Evolutionary conservation across 1,139 yeast species (phyloP).

Genomic region (Yamadazyma kanchanaburiensis): DNA sequence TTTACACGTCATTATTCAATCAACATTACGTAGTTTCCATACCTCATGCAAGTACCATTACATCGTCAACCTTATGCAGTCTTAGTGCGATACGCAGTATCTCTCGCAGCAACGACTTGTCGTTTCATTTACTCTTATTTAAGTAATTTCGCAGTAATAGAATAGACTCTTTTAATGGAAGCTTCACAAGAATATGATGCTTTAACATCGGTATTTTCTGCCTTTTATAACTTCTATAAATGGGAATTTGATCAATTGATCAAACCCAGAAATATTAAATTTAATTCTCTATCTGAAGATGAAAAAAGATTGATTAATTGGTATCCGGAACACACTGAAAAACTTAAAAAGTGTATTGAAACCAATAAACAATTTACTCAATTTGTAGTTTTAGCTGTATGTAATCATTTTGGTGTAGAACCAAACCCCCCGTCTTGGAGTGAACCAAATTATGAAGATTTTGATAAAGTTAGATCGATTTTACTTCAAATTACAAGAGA

Average conservation of each 20-base stretch:
- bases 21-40: too few relatives aligned
- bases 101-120: too few relatives aligned
- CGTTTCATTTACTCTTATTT: too few relatives aligned
- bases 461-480: slow-evolving; percentile 60
- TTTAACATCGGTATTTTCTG: slow-evolving; percentile 35
- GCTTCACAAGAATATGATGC: slow-evolving; percentile 37
- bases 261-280: slow-evolving; percentile 31
- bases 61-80: too few relatives aligned
- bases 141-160: too few relatives aligned
- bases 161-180: too few relatives aligned
- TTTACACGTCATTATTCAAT: too few relatives aligned
- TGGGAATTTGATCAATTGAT: slow-evolving; percentile 36
- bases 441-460: slow-evolving; percentile 40
- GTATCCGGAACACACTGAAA: slow-evolving; percentile 45
- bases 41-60: too few relatives aligned
- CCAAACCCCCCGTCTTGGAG: slow-evolving; percentile 44
- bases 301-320: slow-evolving; percentile 50
- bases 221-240: slow-evolving; percentile 31
- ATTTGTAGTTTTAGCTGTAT: slow-evolving; percentile 44
- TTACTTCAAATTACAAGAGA: slow-evolving; percentile 68
- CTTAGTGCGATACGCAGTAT: too few relatives aligned
- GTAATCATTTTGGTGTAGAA: slow-evolving; percentile 53
- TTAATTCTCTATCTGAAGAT: slow-evolving; percentile 26
- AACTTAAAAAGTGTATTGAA: slow-evolving; percentile 44
- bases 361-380: slow-evolving; percentile 49